These are phyloP conservation scores for Claviceps citrina DNA, from an alignment of 2,329 filamentous ascomycete species.

Conservation along the genomic window DNA sequence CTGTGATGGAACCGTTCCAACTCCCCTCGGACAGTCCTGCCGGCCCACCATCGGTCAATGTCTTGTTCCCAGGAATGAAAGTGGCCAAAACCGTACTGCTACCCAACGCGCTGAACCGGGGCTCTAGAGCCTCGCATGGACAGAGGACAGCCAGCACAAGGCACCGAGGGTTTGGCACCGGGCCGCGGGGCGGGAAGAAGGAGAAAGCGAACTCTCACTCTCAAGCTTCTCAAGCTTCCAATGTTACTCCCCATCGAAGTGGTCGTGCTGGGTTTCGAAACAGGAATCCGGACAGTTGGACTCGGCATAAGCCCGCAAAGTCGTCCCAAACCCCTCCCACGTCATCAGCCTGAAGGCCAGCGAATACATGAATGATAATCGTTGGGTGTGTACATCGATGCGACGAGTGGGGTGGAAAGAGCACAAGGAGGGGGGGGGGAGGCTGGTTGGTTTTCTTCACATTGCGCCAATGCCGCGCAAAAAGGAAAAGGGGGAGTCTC, in stretches of 20 bases:
- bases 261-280: constrained; percentile 26
- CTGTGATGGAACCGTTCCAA: constrained; percentile 20
- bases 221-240: constrained; percentile 15
- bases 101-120: constrained; percentile 20
- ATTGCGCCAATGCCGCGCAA: neutral
- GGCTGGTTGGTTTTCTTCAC: too few relatives aligned
- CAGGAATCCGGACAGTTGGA: constrained; percentile 27
- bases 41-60: constrained; percentile 21
- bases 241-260: constrained; percentile 13
- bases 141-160: constrained; percentile 12
- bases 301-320: constrained; percentile 17
- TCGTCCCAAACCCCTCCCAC: too few relatives aligned
- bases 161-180: constrained; percentile 16
- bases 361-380: too few relatives aligned
- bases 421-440: too few relatives aligned
- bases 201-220: too few relatives aligned
- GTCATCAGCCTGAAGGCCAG: too few relatives aligned
- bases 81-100: constrained; percentile 24
- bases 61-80: constrained; percentile 27
- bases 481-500: neutral
- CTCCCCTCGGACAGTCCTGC: constrained; percentile 19
- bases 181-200: constrained; percentile 18
- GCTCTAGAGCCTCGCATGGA: constrained; percentile 13
- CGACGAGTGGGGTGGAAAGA: too few relatives aligned
- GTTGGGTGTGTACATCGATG: neutral